phyloP scores from a whole-genome alignment of 768 basidiomycete genomes.

The Amanita rubescens region DNA sequence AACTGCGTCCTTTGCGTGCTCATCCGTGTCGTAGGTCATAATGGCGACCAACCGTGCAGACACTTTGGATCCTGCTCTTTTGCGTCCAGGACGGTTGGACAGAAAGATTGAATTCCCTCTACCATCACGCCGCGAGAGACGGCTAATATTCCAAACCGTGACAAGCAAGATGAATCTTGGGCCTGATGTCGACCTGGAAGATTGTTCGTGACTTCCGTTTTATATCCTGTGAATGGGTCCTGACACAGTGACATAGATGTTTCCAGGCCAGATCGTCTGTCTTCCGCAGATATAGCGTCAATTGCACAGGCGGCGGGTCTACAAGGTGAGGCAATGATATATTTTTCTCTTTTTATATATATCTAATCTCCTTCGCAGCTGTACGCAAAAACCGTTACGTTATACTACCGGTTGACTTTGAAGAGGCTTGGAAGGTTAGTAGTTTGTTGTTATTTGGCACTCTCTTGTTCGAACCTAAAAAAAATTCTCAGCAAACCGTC shows the following conservation, averaged over 20 bases:
- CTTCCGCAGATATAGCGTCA: slow-evolving; percentile 91
- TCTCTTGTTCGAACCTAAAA: slow-evolving; percentile 19
- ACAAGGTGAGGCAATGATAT: slow-evolving; percentile 53
- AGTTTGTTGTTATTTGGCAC: slow-evolving; percentile 47
- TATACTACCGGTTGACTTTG: slow-evolving; percentile 94
- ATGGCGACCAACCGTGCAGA: slow-evolving; percentile 99
- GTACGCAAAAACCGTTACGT: slow-evolving; percentile 98
- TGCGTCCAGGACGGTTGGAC: slow-evolving; percentile 96
- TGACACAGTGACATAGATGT: slow-evolving; percentile 53
- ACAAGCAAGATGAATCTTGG: slow-evolving; percentile 97
- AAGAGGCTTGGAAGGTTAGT: slow-evolving; percentile 98
- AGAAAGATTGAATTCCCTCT: slow-evolving; percentile 98
- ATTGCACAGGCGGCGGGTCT: slow-evolving; percentile 96
- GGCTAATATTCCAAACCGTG: slow-evolving; percentile 96
- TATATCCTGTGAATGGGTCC: slow-evolving; percentile 7
- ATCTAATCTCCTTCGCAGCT: slow-evolving; percentile 40
- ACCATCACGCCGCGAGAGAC: slow-evolving; percentile 90
- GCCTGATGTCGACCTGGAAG: slow-evolving; percentile 96
- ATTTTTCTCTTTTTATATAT: neutral
- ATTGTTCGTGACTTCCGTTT: slow-evolving; percentile 57
- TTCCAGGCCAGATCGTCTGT: slow-evolving; percentile 91
- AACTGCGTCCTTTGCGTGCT: slow-evolving; percentile 1
- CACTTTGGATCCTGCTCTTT: slow-evolving; percentile 93
- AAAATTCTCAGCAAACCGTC: slow-evolving; percentile 78
- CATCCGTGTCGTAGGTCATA: slow-evolving; percentile 64